phyloP scores from a whole-genome alignment of 2,329 filamentous ascomycete species.

The Cytospora chrysosperma region DNA sequence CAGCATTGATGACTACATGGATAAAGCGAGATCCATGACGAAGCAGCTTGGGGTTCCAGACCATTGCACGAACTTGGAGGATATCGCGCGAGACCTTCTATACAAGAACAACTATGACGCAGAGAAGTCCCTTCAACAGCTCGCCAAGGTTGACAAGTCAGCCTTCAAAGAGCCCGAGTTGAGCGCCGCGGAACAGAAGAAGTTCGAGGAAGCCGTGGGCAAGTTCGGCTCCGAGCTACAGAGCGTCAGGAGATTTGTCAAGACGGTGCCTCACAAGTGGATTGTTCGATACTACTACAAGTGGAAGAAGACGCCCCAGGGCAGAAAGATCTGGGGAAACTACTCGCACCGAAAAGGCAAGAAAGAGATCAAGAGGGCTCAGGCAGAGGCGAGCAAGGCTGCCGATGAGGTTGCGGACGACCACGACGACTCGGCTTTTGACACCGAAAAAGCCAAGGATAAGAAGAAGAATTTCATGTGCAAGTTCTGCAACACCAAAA shows the following conservation, averaged over 20 bases:
- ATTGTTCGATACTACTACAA: conserved; percentile 94
- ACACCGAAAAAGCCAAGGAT: conserved; percentile 76
- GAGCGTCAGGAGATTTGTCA: conserved; percentile 79
- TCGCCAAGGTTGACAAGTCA: conserved; percentile 66
- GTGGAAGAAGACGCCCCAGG: conserved; percentile 92
- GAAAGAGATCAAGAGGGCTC: conserved; percentile 76
- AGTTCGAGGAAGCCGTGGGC: conserved; percentile 85
- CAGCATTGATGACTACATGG: conserved; percentile 72
- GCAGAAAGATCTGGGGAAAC: conserved; percentile 85
- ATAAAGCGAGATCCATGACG: conserved; percentile 62
- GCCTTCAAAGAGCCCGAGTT: conserved; percentile 84
- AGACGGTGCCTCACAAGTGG: conserved; percentile 73
- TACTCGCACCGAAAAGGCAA: conserved; percentile 86
- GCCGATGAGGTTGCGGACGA: conserved; percentile 92
- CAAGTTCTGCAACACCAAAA: conserved; percentile 83
- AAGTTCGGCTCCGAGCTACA: conserved; percentile 92
- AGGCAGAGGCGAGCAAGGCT: conserved; percentile 70
- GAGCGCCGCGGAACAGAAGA: conserved; percentile 75
- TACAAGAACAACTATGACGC: conserved; percentile 70
- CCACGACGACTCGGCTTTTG: conserved; percentile 92
- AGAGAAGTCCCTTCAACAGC: conserved; percentile 66
- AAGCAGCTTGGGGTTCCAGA: conserved; percentile 68
- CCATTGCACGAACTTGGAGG: conserved; percentile 81
- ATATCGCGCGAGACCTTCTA: conserved; percentile 75
- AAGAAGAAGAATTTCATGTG: conserved; percentile 86